phyloP scores from a whole-genome alignment of 331 rosid genomes.

The Spiraea crenata region DNA sequence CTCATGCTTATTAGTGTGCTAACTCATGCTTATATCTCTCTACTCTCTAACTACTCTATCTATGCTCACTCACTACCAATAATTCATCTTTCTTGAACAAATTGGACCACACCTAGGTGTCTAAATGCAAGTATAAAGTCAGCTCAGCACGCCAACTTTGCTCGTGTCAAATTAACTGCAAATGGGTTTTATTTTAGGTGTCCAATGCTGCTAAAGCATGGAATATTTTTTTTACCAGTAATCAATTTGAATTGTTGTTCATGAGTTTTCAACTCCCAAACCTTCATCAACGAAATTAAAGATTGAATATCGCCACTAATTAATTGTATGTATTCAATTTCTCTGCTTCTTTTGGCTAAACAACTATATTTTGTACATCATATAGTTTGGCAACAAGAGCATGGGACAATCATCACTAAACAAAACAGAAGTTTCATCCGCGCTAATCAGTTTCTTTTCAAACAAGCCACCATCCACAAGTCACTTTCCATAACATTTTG shows the following conservation, averaged over 20 bases:
- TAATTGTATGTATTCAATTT: too few relatives aligned
- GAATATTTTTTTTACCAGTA: background rate
- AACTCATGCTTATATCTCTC: conserved; percentile 47
- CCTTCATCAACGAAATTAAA: too few relatives aligned
- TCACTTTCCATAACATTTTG: too few relatives aligned
- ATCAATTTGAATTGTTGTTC: background rate
- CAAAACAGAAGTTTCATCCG: too few relatives aligned
- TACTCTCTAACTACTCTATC: conserved; percentile 28
- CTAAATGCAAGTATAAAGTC: conserved; percentile 10
- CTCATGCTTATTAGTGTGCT: conserved; percentile 38
- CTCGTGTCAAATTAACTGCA: conserved; percentile 2
- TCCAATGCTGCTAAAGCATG: background rate
- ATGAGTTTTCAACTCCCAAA: background rate
- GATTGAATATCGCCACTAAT: too few relatives aligned
- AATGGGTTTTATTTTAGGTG: conserved; percentile 6
- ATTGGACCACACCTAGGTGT: conserved; percentile 44
- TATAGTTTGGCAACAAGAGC: too few relatives aligned
- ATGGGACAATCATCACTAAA: too few relatives aligned
- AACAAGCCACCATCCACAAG: too few relatives aligned
- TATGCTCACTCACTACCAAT: conserved; percentile 29
- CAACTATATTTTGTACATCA: too few relatives aligned
- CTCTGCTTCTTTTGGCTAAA: too few relatives aligned
- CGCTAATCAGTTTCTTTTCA: too few relatives aligned
- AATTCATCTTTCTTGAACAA: conserved; percentile 16
- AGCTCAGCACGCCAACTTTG: conserved; percentile 21